Percentiles rank a stretch among this genome's conserved stretches.
Conservation (phyloP, 2,329 filamentous ascomycete genomes). For the Fusarium pininemorale region DNA sequence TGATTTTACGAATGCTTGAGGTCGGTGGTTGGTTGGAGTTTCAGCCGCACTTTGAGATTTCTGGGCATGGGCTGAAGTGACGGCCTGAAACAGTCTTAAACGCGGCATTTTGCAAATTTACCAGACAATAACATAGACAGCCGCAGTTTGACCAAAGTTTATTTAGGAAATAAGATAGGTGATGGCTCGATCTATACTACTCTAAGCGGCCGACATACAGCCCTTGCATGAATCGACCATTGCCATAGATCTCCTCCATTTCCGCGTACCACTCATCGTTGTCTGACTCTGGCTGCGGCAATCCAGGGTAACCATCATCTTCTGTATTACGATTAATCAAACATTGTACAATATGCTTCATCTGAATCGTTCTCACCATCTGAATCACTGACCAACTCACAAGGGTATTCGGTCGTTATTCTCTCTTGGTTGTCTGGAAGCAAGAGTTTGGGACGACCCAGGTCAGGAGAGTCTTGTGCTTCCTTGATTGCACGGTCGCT, state of each 20-base stretch:
- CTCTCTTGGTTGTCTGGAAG: background rate
- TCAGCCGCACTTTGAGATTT: background rate
- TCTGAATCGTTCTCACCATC: background rate
- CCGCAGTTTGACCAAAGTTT: fast-evolving
- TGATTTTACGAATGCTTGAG: background rate
- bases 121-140: too few species aligned
- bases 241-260: background rate
- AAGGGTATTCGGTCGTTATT: background rate
- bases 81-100: background rate
- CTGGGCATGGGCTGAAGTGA: background rate
- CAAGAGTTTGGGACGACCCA: background rate
- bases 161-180: background rate
- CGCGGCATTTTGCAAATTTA: too few species aligned
- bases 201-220: background rate
- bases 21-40: background rate
- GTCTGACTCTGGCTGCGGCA: background rate
- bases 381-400: background rate
- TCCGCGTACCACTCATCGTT: background rate
- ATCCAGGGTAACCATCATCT: too few species aligned
- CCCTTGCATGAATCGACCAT: background rate
- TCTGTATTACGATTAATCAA: background rate
- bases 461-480: background rate
- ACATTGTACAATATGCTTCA: background rate
- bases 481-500: slow-evolving; percentile 2
- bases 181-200: background rate